These are phyloP conservation scores for Mycena filopes DNA, from an alignment of 768 basidiomycete genomes.

Conservation along the genomic window DNA sequence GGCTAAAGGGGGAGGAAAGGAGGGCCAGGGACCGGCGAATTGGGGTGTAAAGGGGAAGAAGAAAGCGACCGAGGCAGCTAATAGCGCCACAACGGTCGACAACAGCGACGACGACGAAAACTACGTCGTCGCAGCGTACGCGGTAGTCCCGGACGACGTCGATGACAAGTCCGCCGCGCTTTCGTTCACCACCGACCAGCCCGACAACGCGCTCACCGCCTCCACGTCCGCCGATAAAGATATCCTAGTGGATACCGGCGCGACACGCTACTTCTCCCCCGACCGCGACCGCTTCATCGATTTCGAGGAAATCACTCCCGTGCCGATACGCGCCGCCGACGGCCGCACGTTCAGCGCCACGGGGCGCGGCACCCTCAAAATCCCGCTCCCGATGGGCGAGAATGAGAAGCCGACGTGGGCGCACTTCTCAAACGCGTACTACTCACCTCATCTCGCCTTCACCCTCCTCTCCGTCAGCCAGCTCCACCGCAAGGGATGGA, in stretches of 20 bases:
- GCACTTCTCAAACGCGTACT: constrained; percentile 8
- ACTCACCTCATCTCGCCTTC: constrained; percentile 22
- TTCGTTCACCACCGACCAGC: neutral
- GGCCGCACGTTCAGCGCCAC: constrained; percentile 18
- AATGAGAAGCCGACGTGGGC: constrained; percentile 7
- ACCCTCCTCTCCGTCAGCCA: constrained; percentile 6
- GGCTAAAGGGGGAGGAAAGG: constrained; percentile 36
- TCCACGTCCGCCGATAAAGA: neutral
- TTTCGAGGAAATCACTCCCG: constrained; percentile 9
- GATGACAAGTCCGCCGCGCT: neutral
- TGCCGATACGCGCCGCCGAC: constrained; percentile 18
- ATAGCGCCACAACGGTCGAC: constrained; percentile 22
- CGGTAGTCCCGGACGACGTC: neutral
- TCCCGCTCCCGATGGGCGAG: constrained; percentile 18
- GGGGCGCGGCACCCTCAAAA: neutral
- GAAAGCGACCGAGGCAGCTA: constrained; percentile 19
- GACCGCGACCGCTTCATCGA: constrained; percentile 10
- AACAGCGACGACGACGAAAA: constrained; percentile 26
- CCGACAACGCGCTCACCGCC: neutral
- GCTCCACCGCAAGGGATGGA: constrained; percentile 13
- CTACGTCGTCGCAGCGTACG: neutral
- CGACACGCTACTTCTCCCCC: constrained; percentile 21
- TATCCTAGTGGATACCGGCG: constrained; percentile 21
- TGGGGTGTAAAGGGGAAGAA: constrained; percentile 25
- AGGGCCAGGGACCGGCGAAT: constrained; percentile 45